Evolutionary conservation across 306 rosid species (phyloP).

Genomic region (Malus domestica): DNA sequence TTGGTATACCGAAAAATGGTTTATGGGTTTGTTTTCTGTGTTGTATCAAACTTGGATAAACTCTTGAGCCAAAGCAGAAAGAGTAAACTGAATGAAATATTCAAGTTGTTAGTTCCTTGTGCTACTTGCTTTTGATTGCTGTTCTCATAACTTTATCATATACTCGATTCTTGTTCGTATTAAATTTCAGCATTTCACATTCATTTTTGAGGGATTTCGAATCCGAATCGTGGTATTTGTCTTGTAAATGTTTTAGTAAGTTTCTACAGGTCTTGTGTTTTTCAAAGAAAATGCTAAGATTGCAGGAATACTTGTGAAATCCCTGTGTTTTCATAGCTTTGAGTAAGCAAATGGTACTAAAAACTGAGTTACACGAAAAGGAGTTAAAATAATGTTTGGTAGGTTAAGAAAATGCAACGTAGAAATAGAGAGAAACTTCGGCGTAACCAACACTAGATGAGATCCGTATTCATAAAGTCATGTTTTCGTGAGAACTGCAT

Average conservation of each 20-base stretch:
- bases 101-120: not conserved
- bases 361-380: not conserved
- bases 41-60: not conserved
- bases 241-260: not conserved
- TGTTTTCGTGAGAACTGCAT: too few species aligned
- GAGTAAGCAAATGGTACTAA: not conserved
- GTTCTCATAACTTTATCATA: not conserved
- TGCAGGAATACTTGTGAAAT: not conserved
- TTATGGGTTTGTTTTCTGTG: not conserved
- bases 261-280: not conserved
- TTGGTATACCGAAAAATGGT: constrained; percentile 4
- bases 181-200: not conserved
- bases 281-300: not conserved
- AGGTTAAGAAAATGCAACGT: not conserved
- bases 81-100: not conserved
- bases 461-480: too few species aligned
- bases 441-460: too few species aligned
- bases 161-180: not conserved
- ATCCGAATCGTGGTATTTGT: not conserved
- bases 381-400: not conserved
- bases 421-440: too few species aligned
- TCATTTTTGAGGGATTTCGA: not conserved
- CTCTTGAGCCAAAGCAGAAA: not conserved
- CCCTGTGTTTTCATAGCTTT: not conserved
- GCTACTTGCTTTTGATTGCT: not conserved